Evolutionary conservation across 257 asterid genomes (phyloP), one percentile per base, ranked within the genome.

Genomic region (Solanum paucissectum): DNA sequence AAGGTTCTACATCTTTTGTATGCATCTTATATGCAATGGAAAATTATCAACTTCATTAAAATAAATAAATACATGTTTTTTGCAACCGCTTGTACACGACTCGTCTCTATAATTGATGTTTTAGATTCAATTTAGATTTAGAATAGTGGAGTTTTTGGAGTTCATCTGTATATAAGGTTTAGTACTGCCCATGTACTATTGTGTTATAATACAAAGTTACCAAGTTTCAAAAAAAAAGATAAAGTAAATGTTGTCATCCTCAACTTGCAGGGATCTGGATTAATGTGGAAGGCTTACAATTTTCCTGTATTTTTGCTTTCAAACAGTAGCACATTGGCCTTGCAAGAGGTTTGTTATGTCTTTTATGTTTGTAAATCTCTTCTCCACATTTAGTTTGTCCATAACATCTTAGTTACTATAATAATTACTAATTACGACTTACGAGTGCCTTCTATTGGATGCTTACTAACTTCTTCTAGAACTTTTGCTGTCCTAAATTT

Each of bases 261-360:
- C 38, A 87, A 82, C 89, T 89, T 91, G 88, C 96, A 97, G 99
- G 99, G 99, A 89, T 94, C 99, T 95, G 99, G 96, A 92, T 87
- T 93, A 87, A 95, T 97, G 99, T 95, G 99, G 99, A 94, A 94
- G 86, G 93, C 93, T 87, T 97, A 95, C 92, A 91, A 95, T 88
- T 94, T 97, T 92, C 99, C 99, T 5, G 95, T 95, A 64, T 95
- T 95, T 92, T 93, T 97, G 84, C 99, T 97, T 87, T 95, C 99
- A 81, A 91, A 91, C 75, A 87, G 88, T 90, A 92, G 95, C 94
- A 94, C 98, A 38, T 84, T 68, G n/a, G 89, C 91, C 88, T 71
- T 97, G 94, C 94, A 90, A 91, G 92, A 95, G 99, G 99, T 97
- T 72, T 66, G 46, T 66, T 87, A 44, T 71, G 85, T 82, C 37